Conservation (phyloP, 306 rosid genomes). For the Begonia masoniana region DNA sequence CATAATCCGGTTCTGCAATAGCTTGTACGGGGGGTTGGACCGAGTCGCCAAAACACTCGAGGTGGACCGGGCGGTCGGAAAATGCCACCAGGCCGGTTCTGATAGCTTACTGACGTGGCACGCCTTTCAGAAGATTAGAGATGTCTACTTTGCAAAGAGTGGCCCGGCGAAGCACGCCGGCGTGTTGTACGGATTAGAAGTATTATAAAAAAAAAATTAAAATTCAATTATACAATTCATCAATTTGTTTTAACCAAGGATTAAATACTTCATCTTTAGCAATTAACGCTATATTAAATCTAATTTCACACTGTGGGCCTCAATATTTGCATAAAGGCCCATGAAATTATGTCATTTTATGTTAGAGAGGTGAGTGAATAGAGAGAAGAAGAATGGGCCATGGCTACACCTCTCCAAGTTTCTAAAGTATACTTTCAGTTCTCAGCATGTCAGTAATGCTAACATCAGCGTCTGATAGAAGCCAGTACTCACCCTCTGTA, state of each 20-base stretch:
- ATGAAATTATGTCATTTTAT: no score
- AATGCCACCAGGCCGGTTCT: constrained; percentile 75
- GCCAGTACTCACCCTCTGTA: constrained; percentile 99
- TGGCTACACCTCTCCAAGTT: no score
- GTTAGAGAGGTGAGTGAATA: no score
- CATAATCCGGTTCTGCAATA: constrained; percentile 51
- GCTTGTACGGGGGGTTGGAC: constrained; percentile 59
- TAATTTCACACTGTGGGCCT: no score
- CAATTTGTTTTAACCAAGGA: background rate
- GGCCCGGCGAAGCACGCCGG: constrained; percentile 55
- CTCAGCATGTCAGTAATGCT: constrained; percentile 95
- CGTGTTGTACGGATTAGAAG: constrained; percentile 50
- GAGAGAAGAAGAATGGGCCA: no score
- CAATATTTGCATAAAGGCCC: no score
- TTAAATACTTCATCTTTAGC: no score
- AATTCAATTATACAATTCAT: constrained; percentile 2
- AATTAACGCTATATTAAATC: no score
- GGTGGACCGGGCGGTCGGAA: constrained; percentile 62
- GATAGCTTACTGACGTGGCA: constrained; percentile 79
- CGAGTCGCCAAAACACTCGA: constrained; percentile 44
- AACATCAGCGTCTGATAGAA: constrained; percentile 71
- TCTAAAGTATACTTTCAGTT: constrained; percentile 70
- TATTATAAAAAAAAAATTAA: constrained; percentile 9
- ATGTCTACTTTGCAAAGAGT: constrained; percentile 28
- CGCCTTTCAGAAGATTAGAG: constrained; percentile 48